Evolutionary conservation across 257 asterid species (phyloP).

Genomic region (Solanum sparsipilum): DNA sequence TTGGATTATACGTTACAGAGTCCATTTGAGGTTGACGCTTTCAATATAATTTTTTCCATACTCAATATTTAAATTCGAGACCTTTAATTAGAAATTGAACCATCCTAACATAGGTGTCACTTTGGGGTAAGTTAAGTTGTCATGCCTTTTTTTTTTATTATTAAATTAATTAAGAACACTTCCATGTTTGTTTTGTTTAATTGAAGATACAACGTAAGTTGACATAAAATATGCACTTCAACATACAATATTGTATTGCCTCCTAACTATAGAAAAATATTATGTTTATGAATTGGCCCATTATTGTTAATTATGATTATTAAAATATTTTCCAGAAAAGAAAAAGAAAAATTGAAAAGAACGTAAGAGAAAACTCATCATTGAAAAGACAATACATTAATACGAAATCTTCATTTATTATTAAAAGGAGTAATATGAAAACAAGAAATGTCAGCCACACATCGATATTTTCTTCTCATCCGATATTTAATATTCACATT

Average conservation of each 20-base stretch:
- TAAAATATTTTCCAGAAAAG: neutral
- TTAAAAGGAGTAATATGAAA: neutral
- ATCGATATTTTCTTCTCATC: neutral
- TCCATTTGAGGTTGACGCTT: accelerated
- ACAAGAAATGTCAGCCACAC: neutral
- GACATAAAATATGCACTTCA: neutral
- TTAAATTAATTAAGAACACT: neutral
- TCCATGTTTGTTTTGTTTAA: neutral
- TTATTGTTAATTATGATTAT: neutral
- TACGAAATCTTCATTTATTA: neutral
- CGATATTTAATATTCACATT: neutral
- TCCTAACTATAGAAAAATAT: neutral
- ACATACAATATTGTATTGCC: neutral
- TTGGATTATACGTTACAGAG: accelerated
- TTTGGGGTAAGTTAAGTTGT: neutral
- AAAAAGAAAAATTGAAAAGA: neutral
- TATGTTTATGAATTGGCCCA: neutral
- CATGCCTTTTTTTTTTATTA: neutral
- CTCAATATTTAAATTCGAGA: no score
- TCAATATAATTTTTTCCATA: no score
- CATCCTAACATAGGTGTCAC: no score
- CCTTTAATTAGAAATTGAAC: no score
- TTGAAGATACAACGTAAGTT: neutral
- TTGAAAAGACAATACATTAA: neutral
- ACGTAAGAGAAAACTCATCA: neutral